Conservation (phyloP, 306 rosid species). For the Begonia loranthoides region DNA sequence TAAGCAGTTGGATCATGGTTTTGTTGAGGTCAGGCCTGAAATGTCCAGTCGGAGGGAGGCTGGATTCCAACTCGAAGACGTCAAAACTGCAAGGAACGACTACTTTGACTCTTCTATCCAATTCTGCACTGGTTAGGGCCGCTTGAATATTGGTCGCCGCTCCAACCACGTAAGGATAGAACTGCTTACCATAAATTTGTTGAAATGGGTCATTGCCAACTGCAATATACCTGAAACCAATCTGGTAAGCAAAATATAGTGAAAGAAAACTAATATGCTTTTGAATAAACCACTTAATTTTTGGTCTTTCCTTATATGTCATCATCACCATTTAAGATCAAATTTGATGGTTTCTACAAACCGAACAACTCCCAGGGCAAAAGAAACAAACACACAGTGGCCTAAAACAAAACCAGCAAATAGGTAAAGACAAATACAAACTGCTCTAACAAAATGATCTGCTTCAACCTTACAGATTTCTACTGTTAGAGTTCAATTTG, state of each 20-base stretch:
- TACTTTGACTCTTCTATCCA: conserved; percentile 61
- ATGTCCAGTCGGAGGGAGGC: conserved; percentile 47
- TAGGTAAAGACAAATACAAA: neutral
- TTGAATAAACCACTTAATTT: conserved; percentile 9
- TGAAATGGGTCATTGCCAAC: conserved; percentile 90
- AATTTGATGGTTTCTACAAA: neutral
- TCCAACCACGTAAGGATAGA: conserved; percentile 59
- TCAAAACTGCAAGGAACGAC: conserved; percentile 93
- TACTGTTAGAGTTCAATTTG: too few relatives aligned
- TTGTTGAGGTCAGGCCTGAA: conserved; percentile 64
- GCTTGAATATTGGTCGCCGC: conserved; percentile 62
- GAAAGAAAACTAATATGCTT: conserved; percentile 7
- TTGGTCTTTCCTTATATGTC: neutral
- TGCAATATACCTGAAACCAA: conserved; percentile 60
- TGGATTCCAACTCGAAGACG: conserved; percentile 44
- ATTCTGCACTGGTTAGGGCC: conserved; percentile 49
- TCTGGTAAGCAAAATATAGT: conserved; percentile 12
- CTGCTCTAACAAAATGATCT: too few relatives aligned
- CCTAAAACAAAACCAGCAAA: neutral
- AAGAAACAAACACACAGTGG: neutral
- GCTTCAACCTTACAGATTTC: too few relatives aligned
- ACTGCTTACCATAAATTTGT: conserved; percentile 54
- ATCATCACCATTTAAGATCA: neutral
- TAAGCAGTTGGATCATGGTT: conserved; percentile 73
- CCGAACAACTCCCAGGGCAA: neutral